phyloP scores from a whole-genome alignment of 163 green algal species.

The Prototheca wickerhamii region DNA sequence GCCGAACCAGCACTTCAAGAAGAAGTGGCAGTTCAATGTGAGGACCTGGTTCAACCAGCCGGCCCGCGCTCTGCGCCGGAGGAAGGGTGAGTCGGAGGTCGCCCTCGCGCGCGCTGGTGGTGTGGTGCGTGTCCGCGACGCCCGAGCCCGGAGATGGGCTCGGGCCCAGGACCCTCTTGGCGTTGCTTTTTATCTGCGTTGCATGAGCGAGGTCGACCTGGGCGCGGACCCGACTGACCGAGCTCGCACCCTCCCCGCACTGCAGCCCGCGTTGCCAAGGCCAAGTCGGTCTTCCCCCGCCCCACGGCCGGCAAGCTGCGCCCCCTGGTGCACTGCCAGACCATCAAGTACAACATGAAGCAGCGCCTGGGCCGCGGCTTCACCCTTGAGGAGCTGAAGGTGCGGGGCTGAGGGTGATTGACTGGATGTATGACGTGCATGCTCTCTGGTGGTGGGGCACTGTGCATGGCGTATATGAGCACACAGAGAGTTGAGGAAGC shows the following conservation, averaged over 20 bases:
- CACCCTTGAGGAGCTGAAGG: constrained; percentile 98
- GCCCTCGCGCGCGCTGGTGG: not conserved
- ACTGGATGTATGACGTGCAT: too few relatives aligned
- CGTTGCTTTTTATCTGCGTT: too few relatives aligned
- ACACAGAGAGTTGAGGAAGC: too few relatives aligned
- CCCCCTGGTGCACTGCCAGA: constrained; percentile 85
- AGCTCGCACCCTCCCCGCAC: not conserved
- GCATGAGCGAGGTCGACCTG: not conserved
- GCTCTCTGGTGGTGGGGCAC: too few relatives aligned
- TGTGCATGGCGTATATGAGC: too few relatives aligned
- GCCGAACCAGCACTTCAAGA: constrained; percentile 96
- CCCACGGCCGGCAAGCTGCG: constrained; percentile 77
- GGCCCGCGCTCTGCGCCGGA: constrained; percentile 80
- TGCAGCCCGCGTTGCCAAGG: constrained; percentile 87
- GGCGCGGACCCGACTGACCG: not conserved
- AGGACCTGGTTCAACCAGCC: constrained; percentile 95
- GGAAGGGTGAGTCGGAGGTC: constrained; percentile 51
- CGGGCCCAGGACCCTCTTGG: not conserved
- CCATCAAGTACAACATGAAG: constrained; percentile 96
- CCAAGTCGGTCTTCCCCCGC: constrained; percentile 77
- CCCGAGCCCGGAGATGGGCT: not conserved
- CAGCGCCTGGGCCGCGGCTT: constrained; percentile 88
- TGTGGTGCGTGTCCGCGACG: not conserved
- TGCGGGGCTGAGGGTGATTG: too few relatives aligned
- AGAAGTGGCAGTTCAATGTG: constrained; percentile 59